These are phyloP conservation scores for Trifolium repens DNA, from an alignment of 306 rosid genomes.

Conservation along the genomic window DNA sequence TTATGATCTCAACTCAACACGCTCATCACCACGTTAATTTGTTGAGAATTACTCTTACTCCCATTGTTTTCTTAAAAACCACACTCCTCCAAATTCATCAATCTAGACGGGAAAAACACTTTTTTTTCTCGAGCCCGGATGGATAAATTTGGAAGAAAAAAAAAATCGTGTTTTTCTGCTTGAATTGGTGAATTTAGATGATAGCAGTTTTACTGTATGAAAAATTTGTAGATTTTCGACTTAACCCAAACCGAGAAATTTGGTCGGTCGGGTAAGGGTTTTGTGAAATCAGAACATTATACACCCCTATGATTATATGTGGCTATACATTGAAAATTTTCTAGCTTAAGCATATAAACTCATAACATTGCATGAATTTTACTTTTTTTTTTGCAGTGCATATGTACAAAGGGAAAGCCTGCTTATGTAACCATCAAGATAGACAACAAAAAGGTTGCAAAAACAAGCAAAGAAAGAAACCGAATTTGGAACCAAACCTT, in stretches of 20 bases:
- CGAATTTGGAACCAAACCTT: constrained; percentile 91
- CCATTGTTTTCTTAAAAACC: too few species aligned
- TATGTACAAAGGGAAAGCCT: constrained; percentile 54
- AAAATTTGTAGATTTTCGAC: not conserved
- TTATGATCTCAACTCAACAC: not conserved
- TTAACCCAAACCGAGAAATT: not conserved
- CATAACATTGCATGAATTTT: not conserved
- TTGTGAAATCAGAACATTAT: not conserved
- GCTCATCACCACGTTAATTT: not conserved
- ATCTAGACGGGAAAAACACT: too few species aligned
- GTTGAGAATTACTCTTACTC: too few species aligned
- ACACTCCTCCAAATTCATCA: too few species aligned
- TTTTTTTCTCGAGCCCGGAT: too few species aligned
- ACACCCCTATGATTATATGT: not conserved
- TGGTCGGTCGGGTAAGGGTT: not conserved
- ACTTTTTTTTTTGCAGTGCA: constrained; percentile 55
- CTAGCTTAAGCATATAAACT: constrained; percentile 20
- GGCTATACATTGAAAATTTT: constrained; percentile 11
- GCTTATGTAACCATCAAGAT: constrained; percentile 78
- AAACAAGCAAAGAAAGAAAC: constrained; percentile 57
- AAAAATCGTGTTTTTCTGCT: too few species aligned
- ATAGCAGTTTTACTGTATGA: not conserved
- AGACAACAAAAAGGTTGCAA: constrained; percentile 65
- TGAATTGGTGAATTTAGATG: too few species aligned
- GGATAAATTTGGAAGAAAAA: too few species aligned